These are phyloP conservation scores for Babesia gibsoni DNA, from an alignment of 169 alveolate genomes.

Conservation along the genomic window DNA sequence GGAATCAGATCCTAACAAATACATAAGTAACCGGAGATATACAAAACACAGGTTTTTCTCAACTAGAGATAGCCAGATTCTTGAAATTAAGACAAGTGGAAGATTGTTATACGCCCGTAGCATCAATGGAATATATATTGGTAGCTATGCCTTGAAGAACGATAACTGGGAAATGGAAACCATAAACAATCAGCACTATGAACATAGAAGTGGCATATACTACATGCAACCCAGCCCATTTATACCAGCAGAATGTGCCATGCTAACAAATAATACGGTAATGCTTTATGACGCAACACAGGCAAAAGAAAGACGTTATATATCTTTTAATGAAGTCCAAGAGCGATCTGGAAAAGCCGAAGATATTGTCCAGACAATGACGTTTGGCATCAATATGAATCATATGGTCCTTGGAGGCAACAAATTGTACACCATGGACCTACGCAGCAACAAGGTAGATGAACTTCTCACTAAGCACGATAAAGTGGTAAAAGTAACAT, in stretches of 20 bases:
- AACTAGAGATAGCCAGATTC: slow-evolving; percentile 56
- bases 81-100: slow-evolving; percentile 64
- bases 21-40: too few species aligned
- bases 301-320: slow-evolving; percentile 13
- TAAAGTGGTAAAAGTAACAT: slow-evolving; percentile 13
- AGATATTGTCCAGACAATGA: slow-evolving; percentile 44
- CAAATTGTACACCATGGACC: slow-evolving; percentile 53
- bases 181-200: slow-evolving; percentile 30
- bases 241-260: slow-evolving; percentile 28
- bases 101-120: slow-evolving; percentile 69
- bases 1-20: too few species aligned
- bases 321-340: neutral
- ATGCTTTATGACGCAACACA: slow-evolving; percentile 48
- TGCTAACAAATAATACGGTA: slow-evolving; percentile 31
- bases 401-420: slow-evolving; percentile 61
- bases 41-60: too few species aligned
- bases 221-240: slow-evolving; percentile 46
- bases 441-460: slow-evolving; percentile 30
- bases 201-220: slow-evolving; percentile 22
- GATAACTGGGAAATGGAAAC: slow-evolving; percentile 26
- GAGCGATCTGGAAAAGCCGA: neutral
- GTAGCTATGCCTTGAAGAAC: neutral
- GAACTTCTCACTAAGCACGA: slow-evolving; percentile 20
- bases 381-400: slow-evolving; percentile 47
- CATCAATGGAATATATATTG: slow-evolving; percentile 61